phyloP scores from a whole-genome alignment of 345 rosid species.

The Ricinus communis region DNA sequence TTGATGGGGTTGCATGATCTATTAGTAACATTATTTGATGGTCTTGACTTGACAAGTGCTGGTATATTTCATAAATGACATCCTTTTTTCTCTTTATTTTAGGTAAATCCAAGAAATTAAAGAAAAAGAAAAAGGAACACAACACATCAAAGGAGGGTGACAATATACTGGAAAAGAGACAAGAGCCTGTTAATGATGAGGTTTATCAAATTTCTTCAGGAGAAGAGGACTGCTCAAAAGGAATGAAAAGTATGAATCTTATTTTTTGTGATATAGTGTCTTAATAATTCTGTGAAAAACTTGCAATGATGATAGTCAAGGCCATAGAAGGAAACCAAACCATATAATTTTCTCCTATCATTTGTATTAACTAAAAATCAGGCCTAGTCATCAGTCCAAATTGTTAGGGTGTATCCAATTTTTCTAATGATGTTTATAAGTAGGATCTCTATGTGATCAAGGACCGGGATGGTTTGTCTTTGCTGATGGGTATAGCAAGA shows the following conservation, averaged over 20 bases:
- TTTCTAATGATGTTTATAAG: no score
- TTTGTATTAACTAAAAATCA: neutral
- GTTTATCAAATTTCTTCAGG: constrained; percentile 69
- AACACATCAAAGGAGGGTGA: constrained; percentile 13
- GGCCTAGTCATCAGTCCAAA: neutral
- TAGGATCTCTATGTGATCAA: no score
- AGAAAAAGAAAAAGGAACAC: constrained; percentile 30
- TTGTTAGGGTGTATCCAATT: no score
- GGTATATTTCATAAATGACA: neutral
- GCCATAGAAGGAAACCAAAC: no score
- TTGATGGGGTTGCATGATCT: neutral
- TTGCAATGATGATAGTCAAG: neutral
- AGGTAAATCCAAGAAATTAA: constrained; percentile 40
- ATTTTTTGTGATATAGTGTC: neutral
- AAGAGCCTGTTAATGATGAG: constrained; percentile 14
- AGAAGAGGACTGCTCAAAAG: constrained; percentile 63
- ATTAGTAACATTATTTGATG: neutral
- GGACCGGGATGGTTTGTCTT: no score
- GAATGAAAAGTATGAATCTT: constrained; percentile 67
- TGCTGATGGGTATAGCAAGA: neutral
- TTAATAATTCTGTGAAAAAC: neutral
- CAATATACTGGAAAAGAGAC: constrained; percentile 5
- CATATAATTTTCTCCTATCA: neutral
- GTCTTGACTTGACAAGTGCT: neutral
- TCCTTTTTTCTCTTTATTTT: constrained; percentile 5